Evolutionary conservation across 305 asterid species (phyloP), one percentile per base, ranked within the genome.

Genomic region (Plantago coronopus): DNA sequence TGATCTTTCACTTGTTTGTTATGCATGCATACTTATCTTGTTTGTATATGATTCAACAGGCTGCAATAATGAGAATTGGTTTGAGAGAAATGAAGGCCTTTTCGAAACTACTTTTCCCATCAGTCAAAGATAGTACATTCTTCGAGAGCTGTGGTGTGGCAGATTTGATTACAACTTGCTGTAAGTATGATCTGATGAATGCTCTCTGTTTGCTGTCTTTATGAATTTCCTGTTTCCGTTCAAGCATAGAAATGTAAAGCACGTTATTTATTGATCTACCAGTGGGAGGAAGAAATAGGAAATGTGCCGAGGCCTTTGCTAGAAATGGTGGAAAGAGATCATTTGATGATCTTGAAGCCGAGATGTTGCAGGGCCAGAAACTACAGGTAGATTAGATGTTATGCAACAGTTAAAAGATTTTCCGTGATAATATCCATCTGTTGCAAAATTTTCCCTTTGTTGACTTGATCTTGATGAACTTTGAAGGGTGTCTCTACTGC

Each of bases 111-210:
- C 77, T 90, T 25, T 90, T 85, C 74, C 83, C 95, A 59, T 85
- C 97, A 0, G 96, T 90, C 22, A 83, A 84, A 76, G 97, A 90
- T 48, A 90, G 69, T 62, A 90, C 97, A 54, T 90, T 85, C 76
- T 85, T 90, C 51, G 97, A 90, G 79, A 87, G 97, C 83, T 90
- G 97, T 68, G 97, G 96, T 22, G 86, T 90, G 53, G 97, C 96
- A 46, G 97, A 90, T 79, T 74, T 90, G 44, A 87, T 90, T 64
- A 90, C 97, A 58, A 87, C 96, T 47, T 85, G 95, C 86, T 82
- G 97, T 90, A 74, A 83, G 96, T 62, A 50, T 37, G 23, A 53
- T 50, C 20, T 22, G 27, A 49, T 16, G 9, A 45, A 44, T 27
- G 25, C 22, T n/a, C 22, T 16, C 23, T 23, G 16, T 6, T n/a